Evolutionary conservation across 345 rosid species (phyloP), one percentile per base, ranked within the genome.

Genomic region (Syzygium aqueum): DNA sequence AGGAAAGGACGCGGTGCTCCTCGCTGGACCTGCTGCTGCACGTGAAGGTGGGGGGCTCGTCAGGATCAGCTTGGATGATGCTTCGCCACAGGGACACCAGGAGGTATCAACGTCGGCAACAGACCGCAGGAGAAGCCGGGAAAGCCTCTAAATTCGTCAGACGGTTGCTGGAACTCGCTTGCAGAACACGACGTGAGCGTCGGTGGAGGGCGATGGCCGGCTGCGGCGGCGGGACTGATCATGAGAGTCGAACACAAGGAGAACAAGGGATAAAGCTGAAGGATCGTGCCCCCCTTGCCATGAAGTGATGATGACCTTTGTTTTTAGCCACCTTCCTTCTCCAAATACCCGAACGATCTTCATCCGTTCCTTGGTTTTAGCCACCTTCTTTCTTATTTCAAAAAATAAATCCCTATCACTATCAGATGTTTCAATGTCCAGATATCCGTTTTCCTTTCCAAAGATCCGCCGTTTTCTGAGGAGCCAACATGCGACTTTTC

Each of bases 141-240:
- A 53, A 53, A 53, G 4, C 57, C 7, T 21, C 7, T 3, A 10
- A 19, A 10, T 53, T 53, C 11, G 43, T 8, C 78, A 5, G 27
- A 22, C 5, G 57, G 61, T 7, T 4, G 12, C 61, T 23, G 27
- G 61, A 23, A 56, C 27, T 56, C 61, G 27, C 53, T 51, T 4
- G 78, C 46, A 3, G 43, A 67, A 67, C 40, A 5, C 12, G 0
- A 0, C 8, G 78, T 16, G 23, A 30, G 77, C 43, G 0, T 28
- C 30, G 11, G 77, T 43, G 16, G 0, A 28, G 22, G 5, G 5
- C 6, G 22, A 16, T 30, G 77, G 43, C 43, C 0, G 22, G 43
- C 43, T 65, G 77, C 7, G 11, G 43, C 12, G 8, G 77, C 77
- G n/a, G n/a, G n/a, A n/a, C n/a, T n/a, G n/a, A n/a, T n/a, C n/a